Conservation (phyloP, 352 stramenopile genomes). For the Phytophthora melonis region DNA sequence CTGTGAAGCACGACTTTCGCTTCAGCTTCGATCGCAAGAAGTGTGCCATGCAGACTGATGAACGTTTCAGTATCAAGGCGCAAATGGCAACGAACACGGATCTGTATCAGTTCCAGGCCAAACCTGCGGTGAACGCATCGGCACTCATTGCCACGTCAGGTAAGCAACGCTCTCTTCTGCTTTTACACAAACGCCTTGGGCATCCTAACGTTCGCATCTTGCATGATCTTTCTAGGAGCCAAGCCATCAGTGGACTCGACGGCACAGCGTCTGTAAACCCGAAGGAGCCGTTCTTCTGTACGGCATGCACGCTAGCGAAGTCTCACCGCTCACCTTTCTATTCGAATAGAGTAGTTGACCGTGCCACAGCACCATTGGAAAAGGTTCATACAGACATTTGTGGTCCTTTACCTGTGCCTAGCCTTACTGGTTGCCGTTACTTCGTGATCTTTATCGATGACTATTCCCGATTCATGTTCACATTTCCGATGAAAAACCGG, state of each 20-base stretch:
- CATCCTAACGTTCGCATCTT: conserved; percentile 17
- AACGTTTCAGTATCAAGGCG: conserved; percentile 19
- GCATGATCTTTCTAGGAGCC: conserved; percentile 10
- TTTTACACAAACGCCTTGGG: conserved; percentile 7
- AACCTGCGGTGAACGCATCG: not conserved
- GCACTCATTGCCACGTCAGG: conserved; percentile 1
- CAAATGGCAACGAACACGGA: not conserved
- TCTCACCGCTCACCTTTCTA: conserved; percentile 25
- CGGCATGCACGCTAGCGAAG: conserved; percentile 25
- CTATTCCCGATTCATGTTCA: conserved; percentile 29
- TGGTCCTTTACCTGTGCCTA: conserved; percentile 18
- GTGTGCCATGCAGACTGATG: not conserved
- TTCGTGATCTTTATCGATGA: conserved; percentile 37
- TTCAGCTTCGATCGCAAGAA: conserved; percentile 10
- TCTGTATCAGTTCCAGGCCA: conserved; percentile 20
- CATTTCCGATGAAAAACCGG: conserved; percentile 19
- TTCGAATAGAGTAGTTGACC: conserved; percentile 31
- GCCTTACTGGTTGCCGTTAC: conserved; percentile 17
- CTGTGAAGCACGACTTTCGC: conserved; percentile 7
- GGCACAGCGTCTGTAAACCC: not conserved
- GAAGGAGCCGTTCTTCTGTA: conserved; percentile 5
- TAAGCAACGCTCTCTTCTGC: conserved; percentile 10
- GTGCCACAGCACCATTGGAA: conserved; percentile 11
- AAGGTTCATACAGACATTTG: conserved; percentile 3
- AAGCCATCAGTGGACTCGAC: conserved; percentile 9